phyloP scores from a whole-genome alignment of 345 rosid species.

The Toxicodendron radicans region DNA sequence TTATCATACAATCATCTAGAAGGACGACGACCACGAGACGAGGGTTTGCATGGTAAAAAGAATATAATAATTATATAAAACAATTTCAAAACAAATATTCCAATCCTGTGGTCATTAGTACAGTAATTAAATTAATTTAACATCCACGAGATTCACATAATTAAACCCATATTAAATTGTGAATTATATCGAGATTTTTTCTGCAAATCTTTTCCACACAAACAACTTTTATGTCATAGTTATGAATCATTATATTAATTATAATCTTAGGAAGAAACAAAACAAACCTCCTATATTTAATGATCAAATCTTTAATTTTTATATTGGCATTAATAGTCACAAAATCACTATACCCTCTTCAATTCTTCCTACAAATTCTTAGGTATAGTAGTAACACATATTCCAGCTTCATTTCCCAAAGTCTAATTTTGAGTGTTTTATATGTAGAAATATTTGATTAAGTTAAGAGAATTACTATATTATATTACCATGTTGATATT shows the following conservation, averaged over 20 bases:
- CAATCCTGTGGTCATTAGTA: neutral
- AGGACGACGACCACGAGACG: neutral
- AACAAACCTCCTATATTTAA: neutral
- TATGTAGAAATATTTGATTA: too few species aligned
- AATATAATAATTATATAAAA: neutral
- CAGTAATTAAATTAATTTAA: neutral
- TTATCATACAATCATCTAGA: neutral
- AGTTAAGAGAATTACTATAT: too few species aligned
- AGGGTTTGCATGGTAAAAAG: neutral
- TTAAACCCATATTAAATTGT: too few species aligned
- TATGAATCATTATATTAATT: neutral
- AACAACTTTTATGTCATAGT: neutral
- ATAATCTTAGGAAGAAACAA: neutral
- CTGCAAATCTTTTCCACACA: neutral
- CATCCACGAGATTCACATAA: too few species aligned
- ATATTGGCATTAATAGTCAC: neutral
- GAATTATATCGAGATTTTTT: neutral
- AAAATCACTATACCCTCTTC: neutral
- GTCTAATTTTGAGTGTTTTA: too few species aligned
- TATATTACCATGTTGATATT: too few species aligned
- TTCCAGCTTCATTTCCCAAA: too few species aligned
- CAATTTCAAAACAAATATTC: neutral
- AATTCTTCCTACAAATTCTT: too few species aligned
- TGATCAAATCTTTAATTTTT: neutral
- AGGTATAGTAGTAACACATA: too few species aligned